Percentiles rank a stretch among this genome's conserved stretches.
Evolutionary conservation across 1,139 yeast species (phyloP).

Genomic region (Pichia sp.): DNA sequence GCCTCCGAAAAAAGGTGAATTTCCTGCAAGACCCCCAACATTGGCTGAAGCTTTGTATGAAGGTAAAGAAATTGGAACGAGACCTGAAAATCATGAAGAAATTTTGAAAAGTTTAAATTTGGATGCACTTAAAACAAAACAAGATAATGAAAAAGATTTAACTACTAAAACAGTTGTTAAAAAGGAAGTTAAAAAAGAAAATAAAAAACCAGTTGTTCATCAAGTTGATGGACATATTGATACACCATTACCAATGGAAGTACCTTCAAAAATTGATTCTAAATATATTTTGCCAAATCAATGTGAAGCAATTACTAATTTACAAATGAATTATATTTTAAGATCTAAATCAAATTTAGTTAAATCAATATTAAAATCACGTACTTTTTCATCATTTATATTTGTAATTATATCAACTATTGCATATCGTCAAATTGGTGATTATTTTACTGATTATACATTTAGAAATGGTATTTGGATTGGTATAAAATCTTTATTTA

Average conservation of each 20-base stretch:
- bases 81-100: slow-evolving; percentile 12
- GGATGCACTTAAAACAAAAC: neutral
- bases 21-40: slow-evolving; percentile 19
- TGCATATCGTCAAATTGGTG: slow-evolving; percentile 11
- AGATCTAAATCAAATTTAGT: slow-evolving; percentile 51
- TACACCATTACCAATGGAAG: slow-evolving; percentile 43
- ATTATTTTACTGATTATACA: slow-evolving; percentile 16
- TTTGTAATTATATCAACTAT: slow-evolving; percentile 10
- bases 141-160: neutral
- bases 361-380: slow-evolving; percentile 44
- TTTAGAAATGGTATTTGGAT: slow-evolving; percentile 11
- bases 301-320: slow-evolving; percentile 52
- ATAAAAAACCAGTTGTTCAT: slow-evolving; percentile 1
- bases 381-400: slow-evolving; percentile 27
- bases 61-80: slow-evolving; percentile 13
- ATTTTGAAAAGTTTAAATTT: slow-evolving; percentile 8
- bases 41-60: slow-evolving; percentile 14
- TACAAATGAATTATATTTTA: slow-evolving; percentile 59
- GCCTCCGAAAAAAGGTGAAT: slow-evolving; percentile 16
- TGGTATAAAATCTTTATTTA: slow-evolving; percentile 27
- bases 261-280: slow-evolving; percentile 44
- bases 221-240: slow-evolving; percentile 12
- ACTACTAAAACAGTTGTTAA: neutral
- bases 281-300: slow-evolving; percentile 47
- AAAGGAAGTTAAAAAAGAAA: neutral